A percentile compares a stretch with the other conserved stretches of the same genome.
Evolutionary conservation across 441 rosid species (phyloP).

Genomic region (Pelargonium citronellum): DNA sequence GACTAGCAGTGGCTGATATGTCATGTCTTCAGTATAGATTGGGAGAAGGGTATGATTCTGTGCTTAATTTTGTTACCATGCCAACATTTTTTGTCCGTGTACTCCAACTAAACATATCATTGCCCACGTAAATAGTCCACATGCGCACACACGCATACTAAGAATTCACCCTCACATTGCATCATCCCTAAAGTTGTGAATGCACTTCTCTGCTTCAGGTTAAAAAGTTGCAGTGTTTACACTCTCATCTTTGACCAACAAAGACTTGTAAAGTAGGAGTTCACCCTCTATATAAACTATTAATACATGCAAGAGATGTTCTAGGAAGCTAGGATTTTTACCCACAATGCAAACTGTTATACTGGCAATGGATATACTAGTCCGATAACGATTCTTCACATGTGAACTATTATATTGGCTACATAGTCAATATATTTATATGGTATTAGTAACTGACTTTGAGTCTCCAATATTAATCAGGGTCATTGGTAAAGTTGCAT

Average conservation of each 20-base stretch:
- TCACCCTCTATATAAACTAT: no score
- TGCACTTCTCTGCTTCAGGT: neutral
- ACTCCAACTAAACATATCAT: neutral
- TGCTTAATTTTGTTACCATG: slow-evolving; percentile 9
- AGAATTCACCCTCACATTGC: neutral
- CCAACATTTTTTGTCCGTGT: neutral
- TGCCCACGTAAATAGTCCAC: neutral
- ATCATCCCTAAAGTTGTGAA: neutral
- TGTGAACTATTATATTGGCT: neutral
- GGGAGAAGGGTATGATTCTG: slow-evolving; percentile 49
- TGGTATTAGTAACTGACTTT: slow-evolving; percentile 3
- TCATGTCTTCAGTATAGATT: slow-evolving; percentile 32
- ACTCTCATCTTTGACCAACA: neutral
- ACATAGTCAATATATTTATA: neutral
- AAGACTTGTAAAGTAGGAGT: no score
- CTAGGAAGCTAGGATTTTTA: no score
- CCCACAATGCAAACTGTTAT: no score
- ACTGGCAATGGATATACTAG: no score
- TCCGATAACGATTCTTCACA: no score
- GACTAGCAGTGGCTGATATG: slow-evolving; percentile 31
- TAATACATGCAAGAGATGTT: no score
- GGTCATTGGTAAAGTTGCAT: slow-evolving; percentile 45
- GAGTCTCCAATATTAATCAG: slow-evolving; percentile 27
- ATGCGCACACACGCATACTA: neutral
- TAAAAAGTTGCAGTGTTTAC: slow-evolving; percentile 2